Percentiles rank a stretch among this genome's conserved stretches.
Evolutionary conservation across 1,284 basidiomycete species (phyloP).

Genomic region (Rhodotorula sp.): DNA sequence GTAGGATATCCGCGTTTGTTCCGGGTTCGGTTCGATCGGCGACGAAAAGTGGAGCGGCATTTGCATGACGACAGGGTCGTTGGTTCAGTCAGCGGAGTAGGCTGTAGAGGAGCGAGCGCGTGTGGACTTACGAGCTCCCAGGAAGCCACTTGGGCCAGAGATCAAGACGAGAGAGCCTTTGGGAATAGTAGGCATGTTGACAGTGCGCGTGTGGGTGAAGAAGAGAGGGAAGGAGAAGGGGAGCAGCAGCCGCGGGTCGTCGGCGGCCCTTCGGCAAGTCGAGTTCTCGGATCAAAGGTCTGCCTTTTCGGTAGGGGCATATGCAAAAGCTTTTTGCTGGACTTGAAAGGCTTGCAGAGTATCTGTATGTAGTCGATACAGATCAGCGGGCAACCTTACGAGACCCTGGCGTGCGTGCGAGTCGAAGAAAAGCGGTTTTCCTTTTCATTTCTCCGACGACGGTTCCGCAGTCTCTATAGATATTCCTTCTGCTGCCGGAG

Average conservation of each 20-base stretch:
- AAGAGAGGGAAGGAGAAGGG: background rate
- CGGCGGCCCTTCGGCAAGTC: background rate
- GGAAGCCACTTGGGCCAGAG: slow-evolving; percentile 47
- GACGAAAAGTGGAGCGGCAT: background rate
- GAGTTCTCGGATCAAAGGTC: no score
- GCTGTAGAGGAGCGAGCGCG: background rate
- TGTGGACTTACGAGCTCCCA: slow-evolving; percentile 24
- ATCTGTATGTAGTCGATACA: no score
- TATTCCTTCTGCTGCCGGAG: no score
- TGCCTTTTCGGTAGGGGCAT: no score
- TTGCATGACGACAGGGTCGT: background rate
- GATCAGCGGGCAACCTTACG: no score
- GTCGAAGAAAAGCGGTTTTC: no score
- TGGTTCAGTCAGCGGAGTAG: background rate
- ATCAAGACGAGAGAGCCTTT: slow-evolving; percentile 43
- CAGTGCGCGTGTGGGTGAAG: background rate
- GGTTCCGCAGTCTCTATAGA: no score
- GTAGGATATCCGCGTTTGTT: slow-evolving; percentile 45
- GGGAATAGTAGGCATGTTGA: slow-evolving; percentile 20
- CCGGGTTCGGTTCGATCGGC: background rate
- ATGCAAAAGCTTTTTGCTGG: no score
- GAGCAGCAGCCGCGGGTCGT: background rate
- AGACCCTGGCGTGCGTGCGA: no score
- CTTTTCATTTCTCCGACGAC: no score
- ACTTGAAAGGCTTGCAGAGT: no score